phyloP scores from a whole-genome alignment of 164 flowering plant species.

The Piper longum region DNA sequence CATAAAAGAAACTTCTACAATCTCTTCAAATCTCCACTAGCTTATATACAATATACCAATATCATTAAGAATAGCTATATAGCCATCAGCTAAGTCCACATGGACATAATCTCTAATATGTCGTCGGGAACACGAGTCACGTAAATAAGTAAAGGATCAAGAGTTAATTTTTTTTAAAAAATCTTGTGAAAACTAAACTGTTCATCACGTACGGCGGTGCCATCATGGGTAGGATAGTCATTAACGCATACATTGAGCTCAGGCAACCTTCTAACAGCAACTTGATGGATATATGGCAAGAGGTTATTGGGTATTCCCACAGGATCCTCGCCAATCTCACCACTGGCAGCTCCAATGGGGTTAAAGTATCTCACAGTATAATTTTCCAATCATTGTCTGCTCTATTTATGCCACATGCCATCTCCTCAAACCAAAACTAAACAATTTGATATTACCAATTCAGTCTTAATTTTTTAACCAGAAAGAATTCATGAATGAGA shows the following conservation, averaged over 20 bases:
- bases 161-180: too few relatives aligned
- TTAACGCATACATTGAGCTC: slow-evolving; percentile 81
- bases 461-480: neutral
- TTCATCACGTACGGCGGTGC: slow-evolving; percentile 63
- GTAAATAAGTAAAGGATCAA: too few relatives aligned
- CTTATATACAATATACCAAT: too few relatives aligned
- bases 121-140: too few relatives aligned
- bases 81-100: slow-evolving; percentile 89
- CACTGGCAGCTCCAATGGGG: slow-evolving; percentile 96
- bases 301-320: slow-evolving; percentile 92
- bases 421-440: slow-evolving; percentile 84
- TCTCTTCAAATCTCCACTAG: too few relatives aligned
- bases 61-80: too few relatives aligned
- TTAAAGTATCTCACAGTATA: slow-evolving; percentile 73
- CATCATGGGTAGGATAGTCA: slow-evolving; percentile 90
- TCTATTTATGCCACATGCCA: slow-evolving; percentile 62
- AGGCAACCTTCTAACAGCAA: slow-evolving; percentile 86
- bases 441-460: neutral
- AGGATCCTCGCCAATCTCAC: slow-evolving; percentile 89
- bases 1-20: too few relatives aligned
- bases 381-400: slow-evolving; percentile 88
- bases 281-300: slow-evolving; percentile 93
- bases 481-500: neutral
- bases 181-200: neutral
- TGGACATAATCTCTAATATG: slow-evolving; percentile 81